Conservation (phyloP, 305 asterid genomes). For the Petunia hybrid region DNA sequence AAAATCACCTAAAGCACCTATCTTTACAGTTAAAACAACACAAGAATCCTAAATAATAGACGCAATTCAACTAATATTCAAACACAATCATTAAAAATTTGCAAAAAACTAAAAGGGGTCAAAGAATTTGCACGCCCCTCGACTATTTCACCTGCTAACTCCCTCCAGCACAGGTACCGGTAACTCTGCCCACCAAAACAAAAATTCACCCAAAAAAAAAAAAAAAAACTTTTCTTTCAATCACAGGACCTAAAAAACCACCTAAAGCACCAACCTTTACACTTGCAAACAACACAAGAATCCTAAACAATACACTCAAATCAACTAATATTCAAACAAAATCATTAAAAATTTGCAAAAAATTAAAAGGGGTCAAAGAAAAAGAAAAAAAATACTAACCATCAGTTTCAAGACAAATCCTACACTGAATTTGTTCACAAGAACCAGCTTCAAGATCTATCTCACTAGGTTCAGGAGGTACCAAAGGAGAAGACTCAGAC, state of each 20-base stretch:
- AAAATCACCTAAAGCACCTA: neutral
- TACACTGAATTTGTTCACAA: conserved; percentile 91
- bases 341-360: neutral
- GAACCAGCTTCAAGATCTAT: conserved; percentile 97
- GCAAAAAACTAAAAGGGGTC: conserved; percentile 21
- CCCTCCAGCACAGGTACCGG: too few relatives aligned
- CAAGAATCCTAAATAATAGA: conserved; percentile 12
- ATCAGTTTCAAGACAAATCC: conserved; percentile 92
- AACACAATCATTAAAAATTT: neutral
- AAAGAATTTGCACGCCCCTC: neutral
- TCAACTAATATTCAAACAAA: neutral
- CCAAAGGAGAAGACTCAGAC: conserved; percentile 68
- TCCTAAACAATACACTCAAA: neutral
- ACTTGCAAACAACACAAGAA: conserved; percentile 27
- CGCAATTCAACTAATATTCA: neutral
- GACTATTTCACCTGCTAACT: too few relatives aligned
- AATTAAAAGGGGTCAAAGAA: conserved; percentile 13
- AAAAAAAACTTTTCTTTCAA: conserved; percentile 3
- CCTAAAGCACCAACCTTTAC: conserved; percentile 4
- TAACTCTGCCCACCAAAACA: too few relatives aligned
- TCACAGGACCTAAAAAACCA: neutral
- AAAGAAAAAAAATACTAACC: conserved; percentile 45
- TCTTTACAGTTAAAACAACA: conserved; percentile 25
- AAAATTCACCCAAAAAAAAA: neutral
- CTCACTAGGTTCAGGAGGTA: conserved; percentile 71